Evolutionary conservation across 306 rosid species (phyloP).

Genomic region (Sphenostylis stenocarpa): DNA sequence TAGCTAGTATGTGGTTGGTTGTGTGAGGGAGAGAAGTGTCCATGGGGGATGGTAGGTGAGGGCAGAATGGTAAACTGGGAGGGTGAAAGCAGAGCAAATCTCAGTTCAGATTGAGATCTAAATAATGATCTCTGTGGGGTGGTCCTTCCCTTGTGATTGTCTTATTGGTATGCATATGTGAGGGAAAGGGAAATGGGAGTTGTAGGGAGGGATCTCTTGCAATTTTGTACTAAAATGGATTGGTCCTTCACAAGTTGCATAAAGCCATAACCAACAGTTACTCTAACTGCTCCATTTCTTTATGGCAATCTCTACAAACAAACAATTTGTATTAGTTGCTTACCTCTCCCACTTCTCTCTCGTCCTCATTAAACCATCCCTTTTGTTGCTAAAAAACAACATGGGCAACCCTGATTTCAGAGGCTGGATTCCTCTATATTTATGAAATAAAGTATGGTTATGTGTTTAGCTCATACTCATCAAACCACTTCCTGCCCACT

Average conservation of each 20-base stretch:
- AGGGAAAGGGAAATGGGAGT: constrained; percentile 17
- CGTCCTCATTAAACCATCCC: constrained; percentile 40
- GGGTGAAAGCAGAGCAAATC: constrained; percentile 52
- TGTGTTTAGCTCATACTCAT: not conserved
- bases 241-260: constrained; percentile 57
- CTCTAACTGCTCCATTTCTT: constrained; percentile 45
- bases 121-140: constrained; percentile 52
- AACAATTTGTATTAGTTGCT: constrained; percentile 33
- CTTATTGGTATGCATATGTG: constrained; percentile 43
- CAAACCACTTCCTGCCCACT: constrained; percentile 9
- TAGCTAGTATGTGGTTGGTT: not conserved
- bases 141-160: constrained; percentile 56
- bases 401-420: constrained; percentile 3
- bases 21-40: constrained; percentile 36
- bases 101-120: constrained; percentile 77
- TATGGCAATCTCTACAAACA: constrained; percentile 48
- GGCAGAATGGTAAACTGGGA: constrained; percentile 37
- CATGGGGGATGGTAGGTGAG: constrained; percentile 44
- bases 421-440: constrained; percentile 46
- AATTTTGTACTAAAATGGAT: constrained; percentile 43
- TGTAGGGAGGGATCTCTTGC: constrained; percentile 33
- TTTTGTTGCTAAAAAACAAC: constrained; percentile 41
- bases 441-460: constrained; percentile 33
- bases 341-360: constrained; percentile 12
- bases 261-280: constrained; percentile 59